Base-by-base conservation (phyloP, 2,329 filamentous ascomycete genomes). In the Xylaria sp. region DNA sequence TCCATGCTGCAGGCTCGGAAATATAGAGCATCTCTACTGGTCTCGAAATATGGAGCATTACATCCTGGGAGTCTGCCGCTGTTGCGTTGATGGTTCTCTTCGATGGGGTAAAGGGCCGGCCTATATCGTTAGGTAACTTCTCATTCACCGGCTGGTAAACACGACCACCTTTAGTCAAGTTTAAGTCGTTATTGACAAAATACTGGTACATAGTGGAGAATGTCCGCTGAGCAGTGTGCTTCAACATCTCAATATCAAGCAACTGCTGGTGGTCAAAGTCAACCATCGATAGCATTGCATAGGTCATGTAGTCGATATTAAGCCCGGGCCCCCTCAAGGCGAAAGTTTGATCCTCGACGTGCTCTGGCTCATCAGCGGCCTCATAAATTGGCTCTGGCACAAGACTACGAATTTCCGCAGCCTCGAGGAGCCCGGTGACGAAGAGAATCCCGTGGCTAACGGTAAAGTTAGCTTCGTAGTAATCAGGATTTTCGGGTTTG, bases 211-310 rank as follows among this genome's bases (percentile, higher is more conserved):
- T 35, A 18, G 59, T 32, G 2, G 59, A 53, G 35, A 61, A 61
- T 21, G 59, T 61, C 16, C 53, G 2, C 32, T 61, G 59, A 6
- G 59, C 47, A 9, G 59, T 61, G 59, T 23, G 29, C 59, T 25
- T 40, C 5, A 53, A 35, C 23, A 21, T 61, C 2, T 53, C 59
- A 18, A 53, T 10, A 48, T 61, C 59, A 1, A 61, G 59, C 12
- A 61, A 48, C 23, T 47, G 29, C 25, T 61, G 47, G 59, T 61
- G 59, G 32, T 61, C 59, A 23, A 53, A 61, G 25, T 61, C 42
- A 10, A 61, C 59, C 21, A 61, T 47, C 1, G 59, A 61, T 18
- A 61, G 59, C 59, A 61, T 61, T 3, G 59, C 53, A 23, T 61
- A 61, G 5, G 32, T 53, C 47, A 61, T 61, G 21, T 53, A 42